phyloP scores from a whole-genome alignment of 108 stramenopile genomes.

The Nitzschia inconspicua region DNA sequence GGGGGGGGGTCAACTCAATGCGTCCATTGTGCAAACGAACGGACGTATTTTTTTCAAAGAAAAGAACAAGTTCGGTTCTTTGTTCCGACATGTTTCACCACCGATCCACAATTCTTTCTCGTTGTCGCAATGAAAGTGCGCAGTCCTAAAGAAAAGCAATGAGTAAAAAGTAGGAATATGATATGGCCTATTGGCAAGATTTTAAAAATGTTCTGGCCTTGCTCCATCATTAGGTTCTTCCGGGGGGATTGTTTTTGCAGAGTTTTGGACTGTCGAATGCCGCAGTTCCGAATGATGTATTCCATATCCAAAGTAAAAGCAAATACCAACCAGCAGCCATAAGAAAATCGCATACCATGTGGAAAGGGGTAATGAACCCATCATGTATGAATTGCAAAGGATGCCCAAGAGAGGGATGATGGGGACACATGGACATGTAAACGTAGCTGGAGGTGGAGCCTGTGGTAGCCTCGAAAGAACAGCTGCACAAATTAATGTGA shows the following conservation, averaged over 20 bases:
- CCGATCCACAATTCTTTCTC: not conserved
- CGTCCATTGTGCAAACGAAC: no score
- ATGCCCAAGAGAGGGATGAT: slow-evolving; percentile 51
- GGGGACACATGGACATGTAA: slow-evolving; percentile 49
- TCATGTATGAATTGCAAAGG: slow-evolving; percentile 54
- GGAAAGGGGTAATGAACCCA: slow-evolving; percentile 40
- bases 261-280: not conserved
- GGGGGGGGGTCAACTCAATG: no score
- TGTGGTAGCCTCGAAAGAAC: slow-evolving; percentile 15
- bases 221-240: no score
- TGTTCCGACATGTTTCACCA: not conserved
- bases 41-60: no score
- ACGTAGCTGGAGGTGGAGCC: slow-evolving; percentile 32
- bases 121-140: not conserved
- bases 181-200: no score
- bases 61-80: no score
- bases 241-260: not conserved
- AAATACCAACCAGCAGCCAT: slow-evolving; percentile 41
- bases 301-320: slow-evolving; percentile 52
- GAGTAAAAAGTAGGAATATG: no score
- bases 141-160: not conserved
- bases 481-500: not conserved
- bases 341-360: slow-evolving; percentile 35
- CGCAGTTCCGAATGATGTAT: slow-evolving; percentile 46
- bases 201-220: no score